Conservation (phyloP, 2,329 filamentous ascomycete genomes). For the Scedosporium apiospermum region DNA sequence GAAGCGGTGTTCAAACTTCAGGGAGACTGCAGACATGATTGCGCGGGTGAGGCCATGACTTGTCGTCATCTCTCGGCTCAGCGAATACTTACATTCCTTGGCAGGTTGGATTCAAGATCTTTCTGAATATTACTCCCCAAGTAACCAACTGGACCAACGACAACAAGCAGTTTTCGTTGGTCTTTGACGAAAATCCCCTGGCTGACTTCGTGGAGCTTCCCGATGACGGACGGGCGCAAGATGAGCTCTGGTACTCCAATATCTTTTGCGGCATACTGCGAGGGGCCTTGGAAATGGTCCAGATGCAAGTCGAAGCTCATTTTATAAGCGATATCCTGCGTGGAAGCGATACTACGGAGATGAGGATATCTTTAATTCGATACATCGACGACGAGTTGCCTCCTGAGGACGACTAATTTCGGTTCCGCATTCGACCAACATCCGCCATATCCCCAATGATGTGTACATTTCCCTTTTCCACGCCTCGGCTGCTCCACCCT, state of each 20-base stretch:
- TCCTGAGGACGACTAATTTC: conserved; percentile 75
- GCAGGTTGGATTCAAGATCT: conserved; percentile 97
- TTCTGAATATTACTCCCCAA: conserved; percentile 89
- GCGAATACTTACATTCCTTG: conserved; percentile 12
- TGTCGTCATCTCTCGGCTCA: neutral
- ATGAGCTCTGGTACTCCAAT: conserved; percentile 97
- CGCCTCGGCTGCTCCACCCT: neutral
- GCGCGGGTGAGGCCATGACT: conserved; percentile 55
- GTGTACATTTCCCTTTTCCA: neutral
- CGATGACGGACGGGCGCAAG: conserved; percentile 89
- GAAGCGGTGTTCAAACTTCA: conserved; percentile 84
- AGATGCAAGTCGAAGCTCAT: conserved; percentile 97
- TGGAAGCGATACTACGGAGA: conserved; percentile 94
- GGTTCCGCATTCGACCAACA: no score
- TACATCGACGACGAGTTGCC: conserved; percentile 98
- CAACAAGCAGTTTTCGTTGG: conserved; percentile 89
- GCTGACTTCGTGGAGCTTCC: conserved; percentile 97
- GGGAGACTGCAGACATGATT: conserved; percentile 95
- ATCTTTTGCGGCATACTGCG: conserved; percentile 89
- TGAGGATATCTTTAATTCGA: conserved; percentile 82
- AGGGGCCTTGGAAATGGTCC: conserved; percentile 94
- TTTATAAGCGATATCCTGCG: conserved; percentile 90
- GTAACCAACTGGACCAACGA: conserved; percentile 95
- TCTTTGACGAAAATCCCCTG: conserved; percentile 94
- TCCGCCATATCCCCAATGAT: no score